Conservation (phyloP, 176 grass and related monocot species). For the Avena eriantha region DNA sequence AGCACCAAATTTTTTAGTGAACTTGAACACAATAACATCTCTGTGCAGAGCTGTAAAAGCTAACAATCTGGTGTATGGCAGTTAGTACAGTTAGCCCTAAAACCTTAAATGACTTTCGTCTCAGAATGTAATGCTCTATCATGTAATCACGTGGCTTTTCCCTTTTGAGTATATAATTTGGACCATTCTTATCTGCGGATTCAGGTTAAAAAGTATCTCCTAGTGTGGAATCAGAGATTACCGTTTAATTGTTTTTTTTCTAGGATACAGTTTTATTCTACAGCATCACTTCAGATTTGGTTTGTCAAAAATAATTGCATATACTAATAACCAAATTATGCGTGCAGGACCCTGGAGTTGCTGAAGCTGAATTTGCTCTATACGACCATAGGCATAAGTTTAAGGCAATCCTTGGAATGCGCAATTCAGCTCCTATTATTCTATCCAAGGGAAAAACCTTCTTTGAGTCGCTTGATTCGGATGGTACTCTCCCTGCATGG, state of each 20-base stretch:
- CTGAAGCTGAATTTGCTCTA: conserved; percentile 75
- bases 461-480: conserved; percentile 64
- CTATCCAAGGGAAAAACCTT: conserved; percentile 76
- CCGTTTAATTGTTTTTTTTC: conserved; percentile 16
- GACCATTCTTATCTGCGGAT: not conserved
- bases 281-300: conserved; percentile 3
- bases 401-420: conserved; percentile 67
- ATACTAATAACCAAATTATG: conserved; percentile 22
- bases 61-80: not conserved
- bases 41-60: not conserved
- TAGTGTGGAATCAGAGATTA: not conserved
- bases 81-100: not conserved
- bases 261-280: not conserved
- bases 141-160: not conserved
- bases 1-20: not conserved
- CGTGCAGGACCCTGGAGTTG: conserved; percentile 68
- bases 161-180: not conserved
- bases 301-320: not conserved
- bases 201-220: not conserved
- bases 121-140: conserved; percentile 16
- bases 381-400: conserved; percentile 43
- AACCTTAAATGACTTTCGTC: not conserved
- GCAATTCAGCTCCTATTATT: conserved; percentile 64
- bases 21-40: not conserved
- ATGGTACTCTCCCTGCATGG: conserved; percentile 72